These are phyloP conservation scores for Vanilla planifolia DNA, from an alignment of 106 monocot genomes.

Conservation along the genomic window DNA sequence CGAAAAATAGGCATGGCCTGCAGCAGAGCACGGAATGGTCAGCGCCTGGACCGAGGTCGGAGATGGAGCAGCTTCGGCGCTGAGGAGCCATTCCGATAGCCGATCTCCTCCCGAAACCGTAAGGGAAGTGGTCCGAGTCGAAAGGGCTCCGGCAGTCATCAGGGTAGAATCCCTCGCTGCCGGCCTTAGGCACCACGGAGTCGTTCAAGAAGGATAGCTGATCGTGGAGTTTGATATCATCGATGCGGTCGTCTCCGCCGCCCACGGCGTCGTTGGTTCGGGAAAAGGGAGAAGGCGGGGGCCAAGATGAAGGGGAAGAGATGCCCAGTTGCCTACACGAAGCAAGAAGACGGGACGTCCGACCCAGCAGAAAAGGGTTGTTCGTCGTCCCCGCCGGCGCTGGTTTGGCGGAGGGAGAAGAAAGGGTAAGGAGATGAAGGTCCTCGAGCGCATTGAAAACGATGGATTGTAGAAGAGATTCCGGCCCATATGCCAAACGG, in stretches of 20 bases:
- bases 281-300: slow-evolving; percentile 22
- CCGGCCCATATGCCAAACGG: slow-evolving; percentile 90
- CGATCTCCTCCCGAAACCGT: background rate
- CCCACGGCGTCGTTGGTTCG: no score
- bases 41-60: slow-evolving; percentile 28
- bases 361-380: no score
- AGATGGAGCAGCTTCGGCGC: slow-evolving; percentile 22
- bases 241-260: slow-evolving; percentile 25
- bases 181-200: slow-evolving; percentile 23
- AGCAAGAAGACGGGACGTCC: background rate
- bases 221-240: slow-evolving; percentile 43
- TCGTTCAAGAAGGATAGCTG: slow-evolving; percentile 57
- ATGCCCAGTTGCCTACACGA: background rate
- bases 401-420: slow-evolving; percentile 23
- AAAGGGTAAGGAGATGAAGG: slow-evolving; percentile 48
- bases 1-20: slow-evolving; percentile 87
- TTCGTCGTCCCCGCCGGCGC: no score
- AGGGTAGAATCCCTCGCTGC: no score
- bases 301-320: slow-evolving; percentile 19
- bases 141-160: slow-evolving; percentile 13
- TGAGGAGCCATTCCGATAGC: slow-evolving; percentile 9
- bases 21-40: slow-evolving; percentile 48
- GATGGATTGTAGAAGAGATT: slow-evolving; percentile 69
- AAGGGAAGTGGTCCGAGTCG: background rate
- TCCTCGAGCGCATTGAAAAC: slow-evolving; percentile 71